Evolutionary conservation across 495 filamentous ascomycete species (phyloP).

Genomic region (Aspergillus biplanus): DNA sequence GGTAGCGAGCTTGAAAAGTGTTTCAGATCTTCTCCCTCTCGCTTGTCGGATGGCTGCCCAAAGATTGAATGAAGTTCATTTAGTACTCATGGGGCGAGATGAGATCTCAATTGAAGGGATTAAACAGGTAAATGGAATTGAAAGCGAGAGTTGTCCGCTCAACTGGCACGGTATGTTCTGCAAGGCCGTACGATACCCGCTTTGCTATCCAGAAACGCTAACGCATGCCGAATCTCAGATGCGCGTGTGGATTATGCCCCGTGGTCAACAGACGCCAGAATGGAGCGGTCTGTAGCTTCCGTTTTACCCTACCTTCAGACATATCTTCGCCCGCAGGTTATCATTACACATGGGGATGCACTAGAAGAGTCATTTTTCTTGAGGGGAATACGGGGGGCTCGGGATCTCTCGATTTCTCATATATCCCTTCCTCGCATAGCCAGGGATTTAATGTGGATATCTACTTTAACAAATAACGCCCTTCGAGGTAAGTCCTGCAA

Average conservation of each 20-base stretch:
- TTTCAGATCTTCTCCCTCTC: slow-evolving; percentile 55
- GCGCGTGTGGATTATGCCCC: slow-evolving; percentile 51
- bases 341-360: slow-evolving; percentile 49
- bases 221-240: slow-evolving; percentile 35
- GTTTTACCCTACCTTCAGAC: slow-evolving; percentile 49
- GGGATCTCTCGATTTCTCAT: slow-evolving; percentile 49
- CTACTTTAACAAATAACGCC: slow-evolving; percentile 71
- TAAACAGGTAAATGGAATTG: slow-evolving; percentile 52
- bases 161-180: slow-evolving; percentile 54
- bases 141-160: slow-evolving; percentile 49
- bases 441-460: slow-evolving; percentile 73
- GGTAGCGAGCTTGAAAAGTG: slow-evolving; percentile 51
- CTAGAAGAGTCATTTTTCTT: slow-evolving; percentile 59
- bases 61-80: slow-evolving; percentile 53
- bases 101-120: slow-evolving; percentile 55
- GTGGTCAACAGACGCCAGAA: slow-evolving; percentile 52
- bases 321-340: slow-evolving; percentile 53
- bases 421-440: slow-evolving; percentile 69
- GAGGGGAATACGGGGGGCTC: slow-evolving; percentile 50
- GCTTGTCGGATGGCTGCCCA: slow-evolving; percentile 57
- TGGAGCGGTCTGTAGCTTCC: slow-evolving; percentile 51
- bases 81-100: slow-evolving; percentile 58
- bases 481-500: slow-evolving; percentile 56
- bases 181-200: not conserved
- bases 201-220: not conserved